phyloP scores from a whole-genome alignment of 495 filamentous ascomycete genomes.

The Parathielavia appendiculata region DNA sequence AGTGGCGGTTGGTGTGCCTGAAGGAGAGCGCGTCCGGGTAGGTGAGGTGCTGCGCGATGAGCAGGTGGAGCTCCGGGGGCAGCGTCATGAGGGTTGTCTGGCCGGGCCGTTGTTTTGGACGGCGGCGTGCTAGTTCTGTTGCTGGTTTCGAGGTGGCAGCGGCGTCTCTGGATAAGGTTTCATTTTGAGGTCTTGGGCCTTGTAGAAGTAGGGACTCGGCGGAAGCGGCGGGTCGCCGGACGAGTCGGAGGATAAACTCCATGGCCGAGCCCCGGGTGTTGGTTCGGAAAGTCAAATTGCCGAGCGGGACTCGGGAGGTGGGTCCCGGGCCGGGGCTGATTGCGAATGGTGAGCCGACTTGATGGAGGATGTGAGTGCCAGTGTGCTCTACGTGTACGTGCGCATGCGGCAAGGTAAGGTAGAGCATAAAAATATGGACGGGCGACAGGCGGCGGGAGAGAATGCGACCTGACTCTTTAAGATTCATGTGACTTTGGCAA shows the following conservation, averaged over 20 bases:
- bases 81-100: conserved; percentile 29
- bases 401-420: neutral
- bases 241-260: conserved; percentile 1
- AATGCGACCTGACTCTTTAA: neutral
- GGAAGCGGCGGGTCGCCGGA: conserved; percentile 1
- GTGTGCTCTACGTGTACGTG: neutral
- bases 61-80: conserved; percentile 59
- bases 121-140: neutral
- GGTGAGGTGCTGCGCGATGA: conserved; percentile 47
- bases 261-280: neutral
- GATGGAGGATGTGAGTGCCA: neutral
- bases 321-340: neutral
- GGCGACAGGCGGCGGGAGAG: neutral
- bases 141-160: neutral
- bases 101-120: neutral
- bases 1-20: conserved; percentile 59
- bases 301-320: conserved; percentile 1
- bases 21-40: conserved; percentile 57
- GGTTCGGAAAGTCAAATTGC: neutral
- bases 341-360: neutral
- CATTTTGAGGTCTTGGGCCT: neutral
- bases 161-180: neutral
- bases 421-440: no score
- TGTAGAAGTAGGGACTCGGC: neutral
- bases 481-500: neutral